phyloP scores from a whole-genome alignment of 106 monocot genomes.

The Dendrobium huoshanense region DNA sequence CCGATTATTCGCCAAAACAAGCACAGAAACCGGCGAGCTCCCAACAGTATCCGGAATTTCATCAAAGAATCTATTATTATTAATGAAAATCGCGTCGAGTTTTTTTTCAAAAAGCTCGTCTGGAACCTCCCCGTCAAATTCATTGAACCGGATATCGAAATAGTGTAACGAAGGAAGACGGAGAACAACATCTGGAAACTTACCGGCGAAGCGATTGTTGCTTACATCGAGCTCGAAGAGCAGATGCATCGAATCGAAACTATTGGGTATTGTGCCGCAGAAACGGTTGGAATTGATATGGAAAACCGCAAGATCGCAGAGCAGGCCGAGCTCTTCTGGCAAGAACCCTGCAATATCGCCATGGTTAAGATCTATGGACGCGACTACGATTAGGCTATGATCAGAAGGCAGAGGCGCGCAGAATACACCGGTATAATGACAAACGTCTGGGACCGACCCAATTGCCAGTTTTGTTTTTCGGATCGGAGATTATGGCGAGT shows the following conservation, averaged over 20 bases:
- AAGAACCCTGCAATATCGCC: constrained; percentile 21
- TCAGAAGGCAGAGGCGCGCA: constrained; percentile 31
- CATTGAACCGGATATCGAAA: constrained; percentile 46
- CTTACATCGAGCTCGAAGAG: constrained; percentile 39
- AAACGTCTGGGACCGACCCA: constrained; percentile 47
- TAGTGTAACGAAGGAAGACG: constrained; percentile 26
- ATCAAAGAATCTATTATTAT: constrained; percentile 47
- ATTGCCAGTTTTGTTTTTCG: constrained; percentile 29
- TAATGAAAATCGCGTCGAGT: constrained; percentile 57
- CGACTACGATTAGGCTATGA: constrained; percentile 22
- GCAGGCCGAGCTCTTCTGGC: constrained; percentile 16
- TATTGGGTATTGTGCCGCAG: constrained; percentile 25
- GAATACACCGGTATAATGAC: constrained; percentile 46
- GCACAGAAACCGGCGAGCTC: constrained; percentile 36
- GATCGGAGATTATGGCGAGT: constrained; percentile 41
- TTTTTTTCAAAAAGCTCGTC: constrained; percentile 21
- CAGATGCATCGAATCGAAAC: constrained; percentile 2
- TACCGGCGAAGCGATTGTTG: constrained; percentile 43
- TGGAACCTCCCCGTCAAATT: constrained; percentile 35
- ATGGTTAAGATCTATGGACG: constrained; percentile 45
- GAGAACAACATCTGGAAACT: constrained; percentile 34
- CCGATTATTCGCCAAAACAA: constrained; percentile 42
- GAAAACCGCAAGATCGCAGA: constrained; percentile 13
- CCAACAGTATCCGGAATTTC: constrained; percentile 30
- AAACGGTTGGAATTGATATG: constrained; percentile 14